These are phyloP conservation scores for Nitzschia inconspicua DNA, from an alignment of 108 stramenopile species.

Conservation along the genomic window DNA sequence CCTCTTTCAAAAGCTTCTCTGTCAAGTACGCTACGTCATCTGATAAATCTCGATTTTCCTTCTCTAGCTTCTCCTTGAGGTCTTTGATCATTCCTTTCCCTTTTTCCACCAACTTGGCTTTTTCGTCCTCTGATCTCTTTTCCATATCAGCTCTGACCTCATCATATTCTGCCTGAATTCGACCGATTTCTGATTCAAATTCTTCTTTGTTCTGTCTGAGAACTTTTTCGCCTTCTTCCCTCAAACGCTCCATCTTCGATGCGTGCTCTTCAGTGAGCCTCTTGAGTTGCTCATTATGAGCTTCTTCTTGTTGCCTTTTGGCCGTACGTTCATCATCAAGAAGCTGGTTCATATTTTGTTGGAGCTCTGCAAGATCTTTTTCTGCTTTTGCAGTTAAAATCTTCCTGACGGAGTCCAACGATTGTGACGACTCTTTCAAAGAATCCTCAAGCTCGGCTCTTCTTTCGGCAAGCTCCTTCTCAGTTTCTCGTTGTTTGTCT, in stretches of 20 bases:
- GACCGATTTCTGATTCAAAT: conserved; percentile 40
- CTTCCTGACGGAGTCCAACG: conserved; percentile 33
- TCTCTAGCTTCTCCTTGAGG: conserved; percentile 36
- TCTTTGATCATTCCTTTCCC: conserved; percentile 65
- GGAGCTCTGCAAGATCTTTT: conserved; percentile 40
- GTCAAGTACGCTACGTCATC: conserved; percentile 41
- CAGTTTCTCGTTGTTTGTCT: conserved; percentile 6
- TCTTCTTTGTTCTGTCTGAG: conserved; percentile 20
- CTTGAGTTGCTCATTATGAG: conserved; percentile 17
- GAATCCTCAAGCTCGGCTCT: conserved; percentile 16
- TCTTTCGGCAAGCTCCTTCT: conserved; percentile 1
- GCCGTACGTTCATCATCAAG: conserved; percentile 52
- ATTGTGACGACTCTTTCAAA: conserved; percentile 13
- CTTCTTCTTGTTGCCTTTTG: conserved; percentile 17
- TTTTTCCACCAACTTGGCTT: conserved; percentile 36
- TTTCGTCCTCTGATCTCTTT: conserved; percentile 32
- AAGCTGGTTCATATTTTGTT: conserved; percentile 40
- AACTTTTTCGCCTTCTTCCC: conserved; percentile 11
- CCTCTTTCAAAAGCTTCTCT: conserved; percentile 27
- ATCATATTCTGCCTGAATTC: conserved; percentile 32
- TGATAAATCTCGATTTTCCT: conserved; percentile 38
- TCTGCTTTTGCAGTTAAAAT: conserved; percentile 27
- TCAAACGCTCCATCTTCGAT: conserved; percentile 15
- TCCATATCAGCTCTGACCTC: conserved; percentile 34
- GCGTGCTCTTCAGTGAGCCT: conserved; percentile 18